Conservation (phyloP, 805 yeast species). For the Pichia manshurica region DNA sequence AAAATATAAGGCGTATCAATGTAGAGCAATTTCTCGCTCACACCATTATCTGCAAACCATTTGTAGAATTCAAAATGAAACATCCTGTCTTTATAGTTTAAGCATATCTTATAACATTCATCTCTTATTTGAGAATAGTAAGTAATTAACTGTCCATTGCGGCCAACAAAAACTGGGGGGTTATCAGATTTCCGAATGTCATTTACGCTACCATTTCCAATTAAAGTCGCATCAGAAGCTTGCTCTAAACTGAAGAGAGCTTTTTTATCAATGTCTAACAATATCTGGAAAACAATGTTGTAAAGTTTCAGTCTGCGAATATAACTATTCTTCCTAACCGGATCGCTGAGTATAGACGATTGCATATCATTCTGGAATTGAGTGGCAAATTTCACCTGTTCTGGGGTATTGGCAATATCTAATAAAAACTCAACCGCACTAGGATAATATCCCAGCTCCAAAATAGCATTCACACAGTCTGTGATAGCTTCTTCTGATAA, state of each 20-base stretch:
- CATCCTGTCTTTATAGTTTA: slow-evolving; percentile 68
- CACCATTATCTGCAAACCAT: slow-evolving; percentile 80
- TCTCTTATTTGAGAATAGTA: slow-evolving; percentile 60
- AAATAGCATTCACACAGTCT: slow-evolving; percentile 74
- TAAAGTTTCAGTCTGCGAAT: slow-evolving; percentile 56
- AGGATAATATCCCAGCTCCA: slow-evolving; percentile 68
- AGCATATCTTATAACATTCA: slow-evolving; percentile 66
- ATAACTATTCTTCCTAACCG: slow-evolving; percentile 45
- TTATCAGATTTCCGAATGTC: slow-evolving; percentile 2
- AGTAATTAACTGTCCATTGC: slow-evolving; percentile 35
- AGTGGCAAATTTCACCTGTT: slow-evolving; percentile 51
- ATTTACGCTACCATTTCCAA: slow-evolving; percentile 6
- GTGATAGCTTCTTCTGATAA: slow-evolving; percentile 73
- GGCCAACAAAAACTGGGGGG: slow-evolving; percentile 23
- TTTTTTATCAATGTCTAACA: slow-evolving; percentile 63
- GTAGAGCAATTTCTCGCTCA: slow-evolving; percentile 69
- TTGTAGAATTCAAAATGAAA: slow-evolving; percentile 91
- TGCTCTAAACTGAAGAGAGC: slow-evolving; percentile 41
- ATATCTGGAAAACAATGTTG: slow-evolving; percentile 66
- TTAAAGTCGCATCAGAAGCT: slow-evolving; percentile 18
- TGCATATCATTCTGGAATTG: slow-evolving; percentile 44
- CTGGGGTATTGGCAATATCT: slow-evolving; percentile 66
- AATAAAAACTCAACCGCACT: slow-evolving; percentile 83
- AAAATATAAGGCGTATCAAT: slow-evolving; percentile 77
- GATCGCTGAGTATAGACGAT: slow-evolving; percentile 32